phyloP scores from a whole-genome alignment of 2,329 filamentous ascomycete species.

The Samsoniella hepiali region DNA sequence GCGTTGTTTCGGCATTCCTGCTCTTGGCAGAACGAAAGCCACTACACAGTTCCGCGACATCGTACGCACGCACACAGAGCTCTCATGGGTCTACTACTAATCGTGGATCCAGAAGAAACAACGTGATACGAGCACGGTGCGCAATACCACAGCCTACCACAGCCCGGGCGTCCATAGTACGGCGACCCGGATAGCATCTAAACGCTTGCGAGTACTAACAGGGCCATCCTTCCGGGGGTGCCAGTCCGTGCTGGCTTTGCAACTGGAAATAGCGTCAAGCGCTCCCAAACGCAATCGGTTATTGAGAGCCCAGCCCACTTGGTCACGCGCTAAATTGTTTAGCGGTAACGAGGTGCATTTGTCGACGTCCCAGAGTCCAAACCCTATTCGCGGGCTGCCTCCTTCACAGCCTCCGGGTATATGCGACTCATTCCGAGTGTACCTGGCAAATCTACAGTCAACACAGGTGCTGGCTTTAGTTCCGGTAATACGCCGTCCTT shows the following conservation, averaged over 20 bases:
- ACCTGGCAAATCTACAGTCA: neutral
- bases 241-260: neutral
- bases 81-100: neutral
- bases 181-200: neutral
- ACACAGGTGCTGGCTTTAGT: no score
- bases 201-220: neutral
- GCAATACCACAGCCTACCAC: neutral
- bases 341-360: neutral
- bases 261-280: neutral
- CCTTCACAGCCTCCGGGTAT: neutral
- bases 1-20: neutral
- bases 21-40: neutral
- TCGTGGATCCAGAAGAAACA: neutral
- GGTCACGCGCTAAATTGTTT: neutral
- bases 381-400: constrained; percentile 2
- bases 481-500: no score
- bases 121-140: constrained; percentile 9
- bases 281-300: neutral
- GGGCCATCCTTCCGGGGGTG: neutral
- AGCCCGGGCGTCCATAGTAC: neutral
- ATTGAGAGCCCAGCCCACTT: neutral
- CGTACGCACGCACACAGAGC: neutral
- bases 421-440: neutral
- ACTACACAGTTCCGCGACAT: neutral
- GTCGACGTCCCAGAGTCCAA: neutral